Evolutionary conservation across 306 rosid genomes (phyloP).

Genomic region (Cucurbita ficifolia): DNA sequence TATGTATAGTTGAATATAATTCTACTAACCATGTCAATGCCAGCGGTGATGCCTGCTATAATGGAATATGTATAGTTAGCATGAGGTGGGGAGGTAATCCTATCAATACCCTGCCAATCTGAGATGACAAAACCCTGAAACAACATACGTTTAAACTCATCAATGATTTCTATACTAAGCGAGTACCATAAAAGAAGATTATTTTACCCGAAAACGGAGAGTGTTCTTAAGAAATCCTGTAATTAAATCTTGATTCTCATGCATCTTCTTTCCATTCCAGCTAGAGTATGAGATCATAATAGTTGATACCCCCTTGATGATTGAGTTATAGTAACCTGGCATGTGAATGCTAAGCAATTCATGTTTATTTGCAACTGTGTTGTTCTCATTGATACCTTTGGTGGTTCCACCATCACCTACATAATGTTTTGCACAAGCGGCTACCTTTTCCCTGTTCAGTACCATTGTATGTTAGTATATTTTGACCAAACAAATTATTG

Average conservation of each 20-base stretch:
- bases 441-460: constrained; percentile 12
- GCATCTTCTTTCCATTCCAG: constrained; percentile 32
- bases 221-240: constrained; percentile 22
- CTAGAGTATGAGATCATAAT: constrained; percentile 30
- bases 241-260: constrained; percentile 12
- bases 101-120: constrained; percentile 28
- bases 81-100: constrained; percentile 23
- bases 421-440: constrained; percentile 28
- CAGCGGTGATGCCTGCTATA: constrained; percentile 18
- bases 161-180: too few species aligned
- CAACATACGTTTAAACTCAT: background rate
- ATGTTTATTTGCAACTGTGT: constrained; percentile 10
- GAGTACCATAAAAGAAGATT: too few species aligned
- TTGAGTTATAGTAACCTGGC: constrained; percentile 20
- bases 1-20: too few species aligned
- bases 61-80: constrained; percentile 20
- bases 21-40: constrained; percentile 13
- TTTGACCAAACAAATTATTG: background rate
- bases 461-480: too few species aligned
- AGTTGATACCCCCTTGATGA: constrained; percentile 21
- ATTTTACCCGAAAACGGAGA: background rate
- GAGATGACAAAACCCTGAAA: constrained; percentile 13
- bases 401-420: constrained; percentile 30
- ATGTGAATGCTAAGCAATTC: constrained; percentile 25
- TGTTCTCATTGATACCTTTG: constrained; percentile 22